phyloP scores from a whole-genome alignment of 768 basidiomycete species.

The Lentinula detonsa region DNA sequence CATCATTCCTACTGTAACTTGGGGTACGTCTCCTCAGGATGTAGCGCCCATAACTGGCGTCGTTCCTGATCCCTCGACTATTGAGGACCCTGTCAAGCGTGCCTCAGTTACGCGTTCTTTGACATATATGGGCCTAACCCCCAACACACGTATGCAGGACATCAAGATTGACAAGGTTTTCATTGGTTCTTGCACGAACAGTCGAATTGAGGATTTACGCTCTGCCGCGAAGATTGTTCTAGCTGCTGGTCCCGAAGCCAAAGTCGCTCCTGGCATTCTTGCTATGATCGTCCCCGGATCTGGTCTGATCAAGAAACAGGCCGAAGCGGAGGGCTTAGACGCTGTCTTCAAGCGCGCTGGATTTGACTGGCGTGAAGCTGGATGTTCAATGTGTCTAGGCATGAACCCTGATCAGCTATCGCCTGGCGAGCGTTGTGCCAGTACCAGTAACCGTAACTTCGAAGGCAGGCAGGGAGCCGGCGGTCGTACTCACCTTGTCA shows the following conservation, averaged over 20 bases:
- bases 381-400: slow-evolving; percentile 93
- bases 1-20: slow-evolving; percentile 86
- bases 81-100: slow-evolving; percentile 59
- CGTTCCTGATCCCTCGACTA: slow-evolving; percentile 70
- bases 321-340: slow-evolving; percentile 86
- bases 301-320: slow-evolving; percentile 84
- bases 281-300: slow-evolving; percentile 95
- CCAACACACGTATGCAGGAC: slow-evolving; percentile 75
- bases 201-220: slow-evolving; percentile 88
- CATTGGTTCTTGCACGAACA: slow-evolving; percentile 93
- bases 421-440: slow-evolving; percentile 81
- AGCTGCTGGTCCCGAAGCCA: slow-evolving; percentile 66
- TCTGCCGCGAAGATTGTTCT: slow-evolving; percentile 77
- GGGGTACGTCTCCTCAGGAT: slow-evolving; percentile 92
- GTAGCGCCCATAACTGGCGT: slow-evolving; percentile 75
- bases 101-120: slow-evolving; percentile 71
- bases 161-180: slow-evolving; percentile 85
- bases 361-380: slow-evolving; percentile 94
- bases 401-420: slow-evolving; percentile 93
- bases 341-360: slow-evolving; percentile 84
- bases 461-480: slow-evolving; percentile 87
- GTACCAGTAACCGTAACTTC: slow-evolving; percentile 91
- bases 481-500: slow-evolving; percentile 84
- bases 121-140: slow-evolving; percentile 79
- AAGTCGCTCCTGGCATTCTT: slow-evolving; percentile 66